Base-by-base conservation (phyloP, 2,329 filamentous ascomycete species). In the Epichloe sibirici region DNA sequence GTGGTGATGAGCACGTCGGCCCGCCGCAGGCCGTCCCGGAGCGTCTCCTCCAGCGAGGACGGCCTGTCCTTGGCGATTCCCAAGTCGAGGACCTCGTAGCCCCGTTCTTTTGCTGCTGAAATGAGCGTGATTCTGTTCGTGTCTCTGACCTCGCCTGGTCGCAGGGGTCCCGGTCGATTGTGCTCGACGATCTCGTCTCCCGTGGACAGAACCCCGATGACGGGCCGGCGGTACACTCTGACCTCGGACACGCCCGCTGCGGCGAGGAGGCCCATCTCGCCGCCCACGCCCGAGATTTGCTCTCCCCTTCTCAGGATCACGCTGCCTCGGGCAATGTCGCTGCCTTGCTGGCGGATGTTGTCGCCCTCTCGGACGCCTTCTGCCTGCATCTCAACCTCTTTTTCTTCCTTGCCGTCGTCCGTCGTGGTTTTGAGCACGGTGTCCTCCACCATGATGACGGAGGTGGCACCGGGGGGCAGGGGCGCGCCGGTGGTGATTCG, bases 401-500 rank as follows among this genome's bases (percentile, higher is more conserved):
- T 84, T 67, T 98, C 93, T 69, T 98, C 93, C 49, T 76, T 76
- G 0, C 83, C 87, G 59, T 95, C 88, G 0, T 86, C 83, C 0
- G 89, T 93, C 67, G 81, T 82, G 2, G 79, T 83, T 55, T 79
- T 81, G 4, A 98, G 73, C 1, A 83, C 70, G 0, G 93, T 98
- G 63, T 96, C 93, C 70, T 98, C 93, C 0, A 98, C 93, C 70
- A 70, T 97, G 46, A 96, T 85, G 5, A 98, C 90, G 0, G 91
- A 85, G 28, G 88, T 95, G 2, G 93, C 89, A 0, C 90, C 89
- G 0, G 83, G 83, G 1, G 93, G 93, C 0, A 98, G 72, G 11
- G 93, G 91, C 5, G 93, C 93, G 0, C 93, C 93, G 0, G 93
- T 98, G 0, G 93, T 98, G 59, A 98, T 95, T 46, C 93, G 79